Evolutionary conservation across 2,329 filamentous ascomycete species (phyloP).

Genomic region (Penicillium sumatraense): DNA sequence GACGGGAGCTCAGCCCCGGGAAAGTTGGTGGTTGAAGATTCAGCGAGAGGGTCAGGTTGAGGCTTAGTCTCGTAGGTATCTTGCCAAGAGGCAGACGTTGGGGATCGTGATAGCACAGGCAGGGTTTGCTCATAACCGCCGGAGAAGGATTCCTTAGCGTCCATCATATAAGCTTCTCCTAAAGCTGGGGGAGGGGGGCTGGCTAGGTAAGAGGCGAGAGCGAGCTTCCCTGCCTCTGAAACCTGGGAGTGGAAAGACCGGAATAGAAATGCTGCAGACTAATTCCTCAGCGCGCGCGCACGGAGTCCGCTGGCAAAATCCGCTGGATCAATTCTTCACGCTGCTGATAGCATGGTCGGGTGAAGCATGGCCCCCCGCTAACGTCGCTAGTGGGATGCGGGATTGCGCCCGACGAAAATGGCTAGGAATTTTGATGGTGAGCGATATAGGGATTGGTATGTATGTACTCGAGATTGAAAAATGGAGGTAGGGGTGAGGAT

Average conservation of each 20-base stretch:
- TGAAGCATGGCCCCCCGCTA: constrained; percentile 24
- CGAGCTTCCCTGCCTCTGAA: neutral
- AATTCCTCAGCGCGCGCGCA: neutral
- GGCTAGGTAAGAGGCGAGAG: constrained; percentile 1
- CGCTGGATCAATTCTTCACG: constrained; percentile 19
- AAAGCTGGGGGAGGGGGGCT: neutral
- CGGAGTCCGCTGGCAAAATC: neutral
- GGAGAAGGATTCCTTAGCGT: constrained; percentile 33
- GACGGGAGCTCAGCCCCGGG: constrained; percentile 5
- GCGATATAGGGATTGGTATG: too few relatives aligned
- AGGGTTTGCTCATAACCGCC: constrained; percentile 32
- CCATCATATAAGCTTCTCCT: constrained; percentile 28
- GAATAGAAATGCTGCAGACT: neutral
- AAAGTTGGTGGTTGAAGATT: constrained; percentile 4
- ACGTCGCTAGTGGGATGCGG: constrained; percentile 20
- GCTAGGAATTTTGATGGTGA: neutral
- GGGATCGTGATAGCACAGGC: constrained; percentile 33
- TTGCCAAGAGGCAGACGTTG: constrained; percentile 22
- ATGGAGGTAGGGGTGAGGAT: neutral
- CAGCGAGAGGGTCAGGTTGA: constrained; percentile 16
- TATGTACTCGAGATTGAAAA: too few relatives aligned
- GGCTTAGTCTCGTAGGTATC: constrained; percentile 21
- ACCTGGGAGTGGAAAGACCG: neutral
- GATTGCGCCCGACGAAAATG: constrained; percentile 10
- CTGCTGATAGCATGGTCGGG: constrained; percentile 15